A percentile compares a stretch with the other conserved stretches of the same genome.
phyloP scores from a whole-genome alignment of 805 yeast genomes.

The Kluyveromyces wickerhamii region DNA sequence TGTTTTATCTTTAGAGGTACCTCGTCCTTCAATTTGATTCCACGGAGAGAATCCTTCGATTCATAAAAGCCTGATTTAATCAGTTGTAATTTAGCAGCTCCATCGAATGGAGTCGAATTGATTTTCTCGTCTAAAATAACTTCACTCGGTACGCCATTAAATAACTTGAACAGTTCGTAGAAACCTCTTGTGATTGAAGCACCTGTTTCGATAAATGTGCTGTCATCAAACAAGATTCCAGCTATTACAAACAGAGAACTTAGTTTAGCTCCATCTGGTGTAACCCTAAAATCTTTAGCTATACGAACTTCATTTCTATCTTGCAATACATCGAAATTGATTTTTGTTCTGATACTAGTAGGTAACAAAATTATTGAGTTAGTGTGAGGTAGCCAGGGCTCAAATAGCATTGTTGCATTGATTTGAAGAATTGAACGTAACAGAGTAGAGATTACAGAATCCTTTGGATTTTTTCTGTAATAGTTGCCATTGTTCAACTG shows the following conservation, averaged over 20 bases:
- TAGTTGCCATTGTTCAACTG: constrained; percentile 5
- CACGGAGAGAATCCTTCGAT: constrained; percentile 3
- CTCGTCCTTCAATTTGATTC: constrained; percentile 6
- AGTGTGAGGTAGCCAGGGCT: constrained; percentile 38
- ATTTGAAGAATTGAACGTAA: constrained; percentile 32
- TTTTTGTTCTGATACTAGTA: constrained; percentile 14
- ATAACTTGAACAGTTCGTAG: constrained; percentile 34
- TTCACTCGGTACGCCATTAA: constrained; percentile 32
- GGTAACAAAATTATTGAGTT: constrained; percentile 18
- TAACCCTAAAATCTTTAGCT: constrained; percentile 13
- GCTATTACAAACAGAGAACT: constrained; percentile 1
- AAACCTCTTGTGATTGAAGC: constrained; percentile 42
- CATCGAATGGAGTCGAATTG: constrained; percentile 14
- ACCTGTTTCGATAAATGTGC: constrained; percentile 27
- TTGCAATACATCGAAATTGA: constrained; percentile 15
- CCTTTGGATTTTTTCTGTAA: neutral
- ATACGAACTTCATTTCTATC: constrained; percentile 13
- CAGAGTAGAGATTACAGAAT: constrained; percentile 21
- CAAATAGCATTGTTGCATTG: constrained; percentile 34
- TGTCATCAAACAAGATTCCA: neutral
- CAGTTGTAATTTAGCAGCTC: constrained; percentile 15
- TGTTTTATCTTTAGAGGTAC: constrained; percentile 5
- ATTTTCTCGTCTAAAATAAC: constrained; percentile 15
- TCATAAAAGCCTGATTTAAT: constrained; percentile 15
- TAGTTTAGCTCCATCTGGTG: constrained; percentile 15